Base-by-base conservation (phyloP, 1,284 basidiomycete genomes). In the Hymenochaete sp. region DNA sequence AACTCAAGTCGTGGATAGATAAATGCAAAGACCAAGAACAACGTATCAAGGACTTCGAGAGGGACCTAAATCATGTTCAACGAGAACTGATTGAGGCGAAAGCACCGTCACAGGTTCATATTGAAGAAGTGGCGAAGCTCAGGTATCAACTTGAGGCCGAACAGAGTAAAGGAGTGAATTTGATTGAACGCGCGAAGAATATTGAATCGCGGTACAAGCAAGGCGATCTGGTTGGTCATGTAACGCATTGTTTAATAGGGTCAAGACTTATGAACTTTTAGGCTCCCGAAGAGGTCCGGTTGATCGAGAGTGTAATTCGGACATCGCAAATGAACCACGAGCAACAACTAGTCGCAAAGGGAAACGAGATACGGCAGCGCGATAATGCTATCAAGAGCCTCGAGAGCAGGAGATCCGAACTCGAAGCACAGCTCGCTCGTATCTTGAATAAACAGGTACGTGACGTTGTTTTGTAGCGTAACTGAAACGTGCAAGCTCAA, bases 281-380 rank as follows among this genome's bases (percentile, higher is more conserved):
- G 64, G 58, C 55, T 21, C 56, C 59, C 11, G 61, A 63, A 47
- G 67, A 68, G 49, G 66, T 61, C 47, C 42, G 48, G 1, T 63
- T 67, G 36, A 59, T 66, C 18, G 57, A 60, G 38, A 54, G 52
- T 3, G 54, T 67, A 2, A 48, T 61, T 6, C 56, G 59, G 22
- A 62, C 61, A 2, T 59, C 62, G 2, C 60, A 63, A 44, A 47
- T 59, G 2, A 56, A 59, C 7, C 58, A 66, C 40, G 63, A 67
- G 44, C 62, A 65, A 45, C 59, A 63, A 41, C 47, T 67, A 7
- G 56, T 65, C 6, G 56, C 59, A 13, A 66, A 64, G 36, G 59
- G 61, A 16, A 68, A 68, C 45, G 66, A 68, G 35, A 53, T 68
- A 3, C 57, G 63, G 47, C 58, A 61, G 44, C 59, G 62, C 24